Conservation (phyloP, 2,329 filamentous ascomycete genomes). For the Grosmannia penicillata region DNA sequence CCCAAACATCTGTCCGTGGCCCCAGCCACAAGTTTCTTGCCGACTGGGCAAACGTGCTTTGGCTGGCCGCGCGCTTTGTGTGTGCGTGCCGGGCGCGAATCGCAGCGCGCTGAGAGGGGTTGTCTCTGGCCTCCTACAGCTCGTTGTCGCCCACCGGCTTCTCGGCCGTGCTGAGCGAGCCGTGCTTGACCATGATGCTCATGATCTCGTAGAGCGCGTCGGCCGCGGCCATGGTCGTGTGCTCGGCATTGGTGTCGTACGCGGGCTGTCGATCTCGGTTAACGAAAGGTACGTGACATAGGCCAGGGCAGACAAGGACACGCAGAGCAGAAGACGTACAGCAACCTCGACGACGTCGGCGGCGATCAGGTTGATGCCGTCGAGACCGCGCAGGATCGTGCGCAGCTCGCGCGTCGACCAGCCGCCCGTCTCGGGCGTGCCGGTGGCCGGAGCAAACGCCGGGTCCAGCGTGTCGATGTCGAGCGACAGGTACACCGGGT, state of each 20-base stretch:
- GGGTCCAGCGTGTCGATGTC: slow-evolving; percentile 86
- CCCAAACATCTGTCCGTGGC: no score
- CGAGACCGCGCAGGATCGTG: slow-evolving; percentile 55
- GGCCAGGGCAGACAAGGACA: no score
- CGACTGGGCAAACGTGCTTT: no score
- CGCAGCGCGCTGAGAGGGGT: no score
- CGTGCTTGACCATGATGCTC: slow-evolving; percentile 70
- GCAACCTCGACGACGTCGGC: slow-evolving; percentile 64
- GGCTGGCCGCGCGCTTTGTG: no score
- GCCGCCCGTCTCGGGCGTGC: slow-evolving; percentile 62
- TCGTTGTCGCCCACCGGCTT: slow-evolving; percentile 1
- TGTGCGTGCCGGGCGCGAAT: no score
- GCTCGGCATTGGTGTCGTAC: slow-evolving; percentile 58
- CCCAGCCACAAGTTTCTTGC: no score
- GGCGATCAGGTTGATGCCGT: slow-evolving; percentile 53
- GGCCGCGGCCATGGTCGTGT: slow-evolving; percentile 60
- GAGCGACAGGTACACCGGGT: slow-evolving; percentile 67
- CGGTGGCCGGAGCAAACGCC: slow-evolving; percentile 62
- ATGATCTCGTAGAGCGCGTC: slow-evolving; percentile 64
- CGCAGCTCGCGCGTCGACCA: slow-evolving; percentile 62
- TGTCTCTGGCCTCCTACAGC: background rate
- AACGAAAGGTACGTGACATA: no score
- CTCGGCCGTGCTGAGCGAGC: slow-evolving; percentile 43
- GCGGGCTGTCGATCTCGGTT: slow-evolving; percentile 28
- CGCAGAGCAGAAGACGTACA: slow-evolving; percentile 18